Evolutionary conservation across 2,329 filamentous ascomycete species (phyloP), one percentile per base, ranked within the genome.

Genomic region (Triangularia setosa): DNA sequence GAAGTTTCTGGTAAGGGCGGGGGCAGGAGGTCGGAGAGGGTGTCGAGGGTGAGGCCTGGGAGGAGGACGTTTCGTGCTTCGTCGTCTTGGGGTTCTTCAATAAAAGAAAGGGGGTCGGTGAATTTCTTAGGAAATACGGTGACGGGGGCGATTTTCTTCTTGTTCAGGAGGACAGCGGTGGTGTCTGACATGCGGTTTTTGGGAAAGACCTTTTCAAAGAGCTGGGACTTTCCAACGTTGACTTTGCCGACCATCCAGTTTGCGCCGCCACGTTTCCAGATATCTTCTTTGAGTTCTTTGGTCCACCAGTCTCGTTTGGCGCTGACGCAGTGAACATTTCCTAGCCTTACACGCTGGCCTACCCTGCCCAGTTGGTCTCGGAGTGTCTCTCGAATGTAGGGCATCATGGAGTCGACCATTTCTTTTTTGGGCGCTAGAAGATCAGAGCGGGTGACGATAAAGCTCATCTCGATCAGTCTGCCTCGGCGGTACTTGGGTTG

Each of bases 241-340:
- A 93, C 92, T 76, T 97, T 98, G n/a, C 95, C 95, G 2, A 99
- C 90, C 82, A 99, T 89, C 94, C 95, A 99, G 16, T 91, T 89
- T 16, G 89, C 95, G 4, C 94, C 94, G 3, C 92, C 93, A 58
- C 91, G 86, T 53, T 87, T 79, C 84, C 88, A 93, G 56, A 99
- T 93, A 57, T 93, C 89, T 70, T 97, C 89, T 75, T 92, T 97
- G 62, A 99, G 79, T 58, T 90, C 82, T 69, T 85, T 90, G 0
- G 93, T 97, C 92, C 94, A 97, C 95, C 96, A 99, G 9, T 85
- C 85, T 64, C 91, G 83, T 73, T 90, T 90, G 9, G 94, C 87
- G 72, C 93, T 97, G 52, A 99, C 93, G 73, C 92, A 92, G 67
- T 85, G 84, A 11, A 98, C 81, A 72, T 97, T 97, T 0, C 94